Conservation (phyloP, 768 basidiomycete species). For the Termitomyces sp. region DNA sequence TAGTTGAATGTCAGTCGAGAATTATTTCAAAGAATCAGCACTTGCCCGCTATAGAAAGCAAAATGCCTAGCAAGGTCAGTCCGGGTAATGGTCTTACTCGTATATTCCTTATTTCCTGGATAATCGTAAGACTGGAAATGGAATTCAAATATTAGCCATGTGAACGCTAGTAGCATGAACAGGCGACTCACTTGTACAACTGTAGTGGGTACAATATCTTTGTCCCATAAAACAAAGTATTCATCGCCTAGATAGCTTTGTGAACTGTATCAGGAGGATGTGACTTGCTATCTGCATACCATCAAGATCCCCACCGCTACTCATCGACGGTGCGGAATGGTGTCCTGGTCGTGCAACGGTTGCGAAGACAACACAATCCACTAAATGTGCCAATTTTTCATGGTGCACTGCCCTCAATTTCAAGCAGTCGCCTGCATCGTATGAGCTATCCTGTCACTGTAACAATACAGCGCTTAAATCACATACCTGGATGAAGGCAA, state of each 20-base stretch:
- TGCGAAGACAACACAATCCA: constrained; percentile 67
- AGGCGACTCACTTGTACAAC: constrained; percentile 41
- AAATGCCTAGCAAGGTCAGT: constrained; percentile 61
- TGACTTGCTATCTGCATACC: constrained; percentile 22
- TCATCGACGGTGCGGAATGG: constrained; percentile 64
- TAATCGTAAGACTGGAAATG: constrained; percentile 65
- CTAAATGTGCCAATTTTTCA: constrained; percentile 45
- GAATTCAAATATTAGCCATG: background rate
- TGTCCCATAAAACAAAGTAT: constrained; percentile 69
- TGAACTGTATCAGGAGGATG: background rate
- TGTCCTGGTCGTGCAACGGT: constrained; percentile 50
- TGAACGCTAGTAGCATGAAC: background rate
- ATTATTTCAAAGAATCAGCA: background rate
- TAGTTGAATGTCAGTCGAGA: constrained; percentile 15
- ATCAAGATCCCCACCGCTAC: constrained; percentile 63
- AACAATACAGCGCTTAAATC: background rate
- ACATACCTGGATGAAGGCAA: constrained; percentile 58
- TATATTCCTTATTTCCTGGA: constrained; percentile 54
- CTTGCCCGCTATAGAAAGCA: constrained; percentile 58
- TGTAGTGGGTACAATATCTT: constrained; percentile 50
- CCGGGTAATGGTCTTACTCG: constrained; percentile 41
- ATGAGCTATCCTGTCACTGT: background rate
- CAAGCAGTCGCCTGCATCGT: constrained; percentile 49
- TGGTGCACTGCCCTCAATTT: constrained; percentile 57
- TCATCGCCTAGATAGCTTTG: constrained; percentile 41